Evolutionary conservation across 768 basidiomycete species (phyloP).

Genomic region (Arthromyces matolae): DNA sequence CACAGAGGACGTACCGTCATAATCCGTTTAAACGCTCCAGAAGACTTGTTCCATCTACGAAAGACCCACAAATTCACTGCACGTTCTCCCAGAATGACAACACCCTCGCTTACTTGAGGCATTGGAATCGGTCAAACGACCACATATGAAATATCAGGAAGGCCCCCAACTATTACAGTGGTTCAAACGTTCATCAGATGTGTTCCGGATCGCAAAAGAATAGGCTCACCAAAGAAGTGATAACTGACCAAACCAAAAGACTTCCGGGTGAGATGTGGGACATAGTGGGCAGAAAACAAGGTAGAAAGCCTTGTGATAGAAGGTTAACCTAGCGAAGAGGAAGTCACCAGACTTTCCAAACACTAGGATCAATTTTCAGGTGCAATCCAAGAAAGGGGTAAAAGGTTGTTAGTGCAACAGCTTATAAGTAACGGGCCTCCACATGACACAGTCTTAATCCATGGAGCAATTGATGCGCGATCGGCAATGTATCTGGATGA

Average conservation of each 20-base stretch:
- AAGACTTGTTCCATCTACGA: conserved; percentile 64
- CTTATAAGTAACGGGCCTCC: no score
- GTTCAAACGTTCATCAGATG: no score
- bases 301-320: conserved; percentile 1
- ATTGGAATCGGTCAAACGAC: conserved; percentile 78
- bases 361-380: no score
- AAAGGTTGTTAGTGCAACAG: no score
- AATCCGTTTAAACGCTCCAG: conserved; percentile 78
- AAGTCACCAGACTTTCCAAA: no score
- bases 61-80: not conserved
- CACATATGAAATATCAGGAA: conserved; percentile 75
- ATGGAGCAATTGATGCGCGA: no score
- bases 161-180: conserved; percentile 51
- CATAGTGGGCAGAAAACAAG: conserved; percentile 35
- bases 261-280: conserved; percentile 59
- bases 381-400: no score
- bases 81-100: not conserved
- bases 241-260: conserved; percentile 59
- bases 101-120: conserved; percentile 47
- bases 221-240: conserved; percentile 48
- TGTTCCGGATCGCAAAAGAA: no score
- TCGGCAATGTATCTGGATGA: no score
- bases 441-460: no score
- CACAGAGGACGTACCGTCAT: conserved; percentile 63
- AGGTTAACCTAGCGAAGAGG: conserved; percentile 11